phyloP scores from a whole-genome alignment of 2,329 filamentous ascomycete genomes.

The Shiraia sp. region DNA sequence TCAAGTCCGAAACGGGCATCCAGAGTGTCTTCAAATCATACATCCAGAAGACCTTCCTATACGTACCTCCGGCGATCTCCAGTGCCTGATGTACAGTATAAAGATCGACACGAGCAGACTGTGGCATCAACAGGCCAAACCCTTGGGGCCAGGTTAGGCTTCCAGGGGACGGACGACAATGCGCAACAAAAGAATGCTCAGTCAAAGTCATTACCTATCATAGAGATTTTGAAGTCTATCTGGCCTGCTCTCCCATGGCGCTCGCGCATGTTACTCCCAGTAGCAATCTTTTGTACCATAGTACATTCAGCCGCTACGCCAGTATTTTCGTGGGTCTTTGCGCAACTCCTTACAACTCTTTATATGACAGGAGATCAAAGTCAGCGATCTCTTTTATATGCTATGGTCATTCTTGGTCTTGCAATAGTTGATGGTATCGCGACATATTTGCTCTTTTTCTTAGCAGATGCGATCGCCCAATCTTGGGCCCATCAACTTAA shows the following conservation, averaged over 20 bases:
- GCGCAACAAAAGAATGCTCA: neutral
- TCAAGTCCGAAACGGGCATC: slow-evolving; percentile 10
- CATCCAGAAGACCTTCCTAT: slow-evolving; percentile 3
- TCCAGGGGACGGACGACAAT: neutral
- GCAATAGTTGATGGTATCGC: slow-evolving; percentile 68
- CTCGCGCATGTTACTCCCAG: slow-evolving; percentile 59
- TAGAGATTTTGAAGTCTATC: slow-evolving; percentile 67
- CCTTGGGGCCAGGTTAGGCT: slow-evolving; percentile 1
- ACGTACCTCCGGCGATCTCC: neutral
- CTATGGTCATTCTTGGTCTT: slow-evolving; percentile 69
- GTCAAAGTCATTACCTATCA: slow-evolving; percentile 44
- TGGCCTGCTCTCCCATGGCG: slow-evolving; percentile 64
- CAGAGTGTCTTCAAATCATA: slow-evolving; percentile 5
- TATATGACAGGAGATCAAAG: slow-evolving; percentile 58
- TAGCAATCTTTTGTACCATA: slow-evolving; percentile 65
- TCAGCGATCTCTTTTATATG: slow-evolving; percentile 65
- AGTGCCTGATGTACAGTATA: too few relatives aligned
- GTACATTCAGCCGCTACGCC: slow-evolving; percentile 71
- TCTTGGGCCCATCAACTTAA: slow-evolving; percentile 77
- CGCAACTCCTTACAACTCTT: slow-evolving; percentile 72
- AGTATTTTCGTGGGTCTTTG: slow-evolving; percentile 75
- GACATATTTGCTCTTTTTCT: slow-evolving; percentile 68
- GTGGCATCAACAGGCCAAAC: slow-evolving; percentile 3
- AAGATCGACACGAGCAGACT: neutral
- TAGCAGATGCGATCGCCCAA: slow-evolving; percentile 73